Conservation (phyloP, 768 basidiomycete genomes). For the Rhodotorula graminis region DNA sequence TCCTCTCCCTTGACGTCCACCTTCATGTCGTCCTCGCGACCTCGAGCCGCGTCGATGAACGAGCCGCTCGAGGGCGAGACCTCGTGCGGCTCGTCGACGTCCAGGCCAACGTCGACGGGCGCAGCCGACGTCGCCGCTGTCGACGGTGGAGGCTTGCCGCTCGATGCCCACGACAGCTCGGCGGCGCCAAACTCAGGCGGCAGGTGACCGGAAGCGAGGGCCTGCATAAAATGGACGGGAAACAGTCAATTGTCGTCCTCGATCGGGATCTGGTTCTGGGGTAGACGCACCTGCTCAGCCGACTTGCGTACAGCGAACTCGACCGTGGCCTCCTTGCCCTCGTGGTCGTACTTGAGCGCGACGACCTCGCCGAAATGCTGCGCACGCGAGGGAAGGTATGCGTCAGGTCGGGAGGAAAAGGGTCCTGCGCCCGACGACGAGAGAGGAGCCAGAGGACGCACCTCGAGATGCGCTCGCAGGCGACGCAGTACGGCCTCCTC, state of each 20-base stretch:
- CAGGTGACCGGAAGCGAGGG: background rate
- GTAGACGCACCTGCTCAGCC: background rate
- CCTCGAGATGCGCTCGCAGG: background rate
- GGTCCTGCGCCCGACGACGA: too few relatives aligned
- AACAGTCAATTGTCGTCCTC: background rate
- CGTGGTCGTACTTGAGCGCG: conserved; percentile 46
- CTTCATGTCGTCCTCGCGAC: too few relatives aligned
- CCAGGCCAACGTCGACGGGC: too few relatives aligned
- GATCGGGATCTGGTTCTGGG: background rate
- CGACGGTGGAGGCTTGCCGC: too few relatives aligned
- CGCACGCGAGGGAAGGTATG: too few relatives aligned
- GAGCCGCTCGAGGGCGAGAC: too few relatives aligned
- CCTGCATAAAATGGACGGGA: background rate
- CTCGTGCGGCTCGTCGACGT: too few relatives aligned
- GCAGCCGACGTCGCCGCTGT: too few relatives aligned
- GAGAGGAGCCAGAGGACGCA: background rate
- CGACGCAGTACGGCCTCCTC: fast-evolving
- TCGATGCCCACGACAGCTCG: background rate
- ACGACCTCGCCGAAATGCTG: background rate
- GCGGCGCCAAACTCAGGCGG: background rate
- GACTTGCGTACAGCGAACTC: background rate
- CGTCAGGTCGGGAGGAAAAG: too few relatives aligned
- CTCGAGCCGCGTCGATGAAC: too few relatives aligned
- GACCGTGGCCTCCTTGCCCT: conserved; percentile 33
- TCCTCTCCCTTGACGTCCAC: background rate